Evolutionary conservation across 768 basidiomycete species (phyloP), one percentile per base, ranked within the genome.

Genomic region (Lentinula sp.): DNA sequence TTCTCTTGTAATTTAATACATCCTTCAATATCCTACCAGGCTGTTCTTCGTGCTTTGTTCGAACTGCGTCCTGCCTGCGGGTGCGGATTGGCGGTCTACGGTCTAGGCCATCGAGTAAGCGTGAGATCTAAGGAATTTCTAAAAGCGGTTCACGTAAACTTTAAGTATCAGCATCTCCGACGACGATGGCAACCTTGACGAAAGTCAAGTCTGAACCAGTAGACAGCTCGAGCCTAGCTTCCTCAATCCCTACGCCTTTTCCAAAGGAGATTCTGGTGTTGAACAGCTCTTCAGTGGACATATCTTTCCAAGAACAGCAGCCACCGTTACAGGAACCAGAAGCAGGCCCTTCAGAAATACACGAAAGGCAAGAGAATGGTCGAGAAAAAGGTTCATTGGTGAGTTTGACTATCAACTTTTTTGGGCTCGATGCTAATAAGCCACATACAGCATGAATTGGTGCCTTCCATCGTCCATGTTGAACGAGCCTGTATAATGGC

Each of bases 401-500:
- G 48, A 40, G 48, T 23, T 37, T 9, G 4, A 23, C 46, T 13
- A 13, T 10, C 37, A 34, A 11, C 34, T 43, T 16, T 9, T 60
- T 13, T 40, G 16, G 15, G 15, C n/a, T 32, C 8, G 3, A 48
- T 23, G 28, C 6, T 21, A 23, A n/a, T 11, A 45, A 55, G 54
- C 46, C 52, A 2, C 6, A 34, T 64, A 42, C 68, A 88, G 83
- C 78, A 77, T 63, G 84, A 88, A 64, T 74, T 91, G 39, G 75
- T 87, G 65, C 83, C 87, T 8, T 91, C 89, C n/a, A 86, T 93
- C 64, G 75, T 80, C 13, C 79, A 82, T 59, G 88, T 93, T 35
- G 86, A 91, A 66, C 81, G 79, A 61, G 89, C 88, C 16, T 91
- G 88, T 69, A 67, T 93, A 28, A 85, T 85, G 76, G 88, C 88